Conservation (phyloP, 2,329 filamentous ascomycete genomes). For the Ophiostoma sp. region DNA sequence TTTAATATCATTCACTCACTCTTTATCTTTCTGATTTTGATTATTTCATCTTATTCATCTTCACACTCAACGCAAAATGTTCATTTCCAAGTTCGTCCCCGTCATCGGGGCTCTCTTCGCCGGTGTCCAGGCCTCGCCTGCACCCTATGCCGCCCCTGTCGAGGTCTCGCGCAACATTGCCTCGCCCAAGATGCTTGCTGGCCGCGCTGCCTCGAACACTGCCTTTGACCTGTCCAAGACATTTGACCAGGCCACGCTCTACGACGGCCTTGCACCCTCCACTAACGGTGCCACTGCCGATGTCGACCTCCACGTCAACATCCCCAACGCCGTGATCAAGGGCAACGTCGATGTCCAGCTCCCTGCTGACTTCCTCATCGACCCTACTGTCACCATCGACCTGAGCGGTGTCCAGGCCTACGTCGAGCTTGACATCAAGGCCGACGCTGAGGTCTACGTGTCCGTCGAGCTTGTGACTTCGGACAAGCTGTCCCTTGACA, state of each 20-base stretch:
- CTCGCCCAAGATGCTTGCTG: constrained; percentile 9
- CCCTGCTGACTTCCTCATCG: constrained; percentile 24
- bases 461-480: constrained; percentile 29
- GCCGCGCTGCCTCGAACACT: constrained; percentile 6
- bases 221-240: constrained; percentile 25
- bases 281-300: constrained; percentile 13
- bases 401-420: constrained; percentile 31
- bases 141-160: background rate
- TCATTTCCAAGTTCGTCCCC: constrained; percentile 21
- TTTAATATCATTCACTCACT: constrained; percentile 13
- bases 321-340: constrained; percentile 26
- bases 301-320: constrained; percentile 26
- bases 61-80: constrained; percentile 18
- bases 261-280: constrained; percentile 21
- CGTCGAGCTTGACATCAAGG: constrained; percentile 30
- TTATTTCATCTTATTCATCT: background rate
- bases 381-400: constrained; percentile 26
- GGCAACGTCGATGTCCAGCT: constrained; percentile 27
- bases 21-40: background rate
- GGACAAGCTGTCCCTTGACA: constrained; percentile 24
- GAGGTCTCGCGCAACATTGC: background rate
- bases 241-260: constrained; percentile 27
- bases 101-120: constrained; percentile 23
- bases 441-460: constrained; percentile 28
- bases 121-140: constrained; percentile 25